phyloP scores from a whole-genome alignment of 2,329 filamentous ascomycete genomes.

The Coniochaeta sp. region DNA sequence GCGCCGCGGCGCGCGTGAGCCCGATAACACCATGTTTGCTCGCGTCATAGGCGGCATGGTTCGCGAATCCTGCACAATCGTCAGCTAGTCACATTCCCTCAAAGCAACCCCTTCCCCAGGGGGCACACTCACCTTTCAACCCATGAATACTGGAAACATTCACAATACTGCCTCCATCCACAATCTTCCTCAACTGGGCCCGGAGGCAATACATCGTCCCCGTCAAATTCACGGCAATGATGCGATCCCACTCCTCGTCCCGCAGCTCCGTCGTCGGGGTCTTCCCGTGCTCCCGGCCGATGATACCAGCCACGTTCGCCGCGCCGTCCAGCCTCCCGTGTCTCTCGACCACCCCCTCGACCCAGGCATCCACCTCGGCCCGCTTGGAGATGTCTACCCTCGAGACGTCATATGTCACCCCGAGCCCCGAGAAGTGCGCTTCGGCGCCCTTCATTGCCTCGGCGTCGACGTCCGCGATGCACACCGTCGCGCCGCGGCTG shows the following conservation, averaged over 20 bases:
- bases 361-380: slow-evolving; percentile 42
- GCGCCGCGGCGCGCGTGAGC: slow-evolving; percentile 25
- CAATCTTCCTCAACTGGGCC: slow-evolving; percentile 35
- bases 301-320: slow-evolving; percentile 45
- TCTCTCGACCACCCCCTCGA: slow-evolving; percentile 33
- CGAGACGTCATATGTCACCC: slow-evolving; percentile 22
- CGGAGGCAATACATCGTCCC: slow-evolving; percentile 44
- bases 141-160: slow-evolving; percentile 48
- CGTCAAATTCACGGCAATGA: slow-evolving; percentile 40
- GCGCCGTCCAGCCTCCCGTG: slow-evolving; percentile 47
- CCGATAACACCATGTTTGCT: slow-evolving; percentile 30
- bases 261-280: slow-evolving; percentile 32
- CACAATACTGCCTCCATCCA: slow-evolving; percentile 48
- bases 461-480: slow-evolving; percentile 28
- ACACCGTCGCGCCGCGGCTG: slow-evolving; percentile 27
- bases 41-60: slow-evolving; percentile 28
- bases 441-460: slow-evolving; percentile 19
- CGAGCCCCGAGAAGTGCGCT: slow-evolving; percentile 19
- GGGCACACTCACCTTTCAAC: slow-evolving; percentile 17
- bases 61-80: slow-evolving; percentile 27
- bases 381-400: slow-evolving; percentile 40
- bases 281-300: slow-evolving; percentile 33
- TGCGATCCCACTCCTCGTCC: slow-evolving; percentile 39
- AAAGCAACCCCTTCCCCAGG: neutral
- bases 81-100: neutral